Evolutionary conservation across 306 rosid genomes (phyloP).

Genomic region (Prunus campanulata): DNA sequence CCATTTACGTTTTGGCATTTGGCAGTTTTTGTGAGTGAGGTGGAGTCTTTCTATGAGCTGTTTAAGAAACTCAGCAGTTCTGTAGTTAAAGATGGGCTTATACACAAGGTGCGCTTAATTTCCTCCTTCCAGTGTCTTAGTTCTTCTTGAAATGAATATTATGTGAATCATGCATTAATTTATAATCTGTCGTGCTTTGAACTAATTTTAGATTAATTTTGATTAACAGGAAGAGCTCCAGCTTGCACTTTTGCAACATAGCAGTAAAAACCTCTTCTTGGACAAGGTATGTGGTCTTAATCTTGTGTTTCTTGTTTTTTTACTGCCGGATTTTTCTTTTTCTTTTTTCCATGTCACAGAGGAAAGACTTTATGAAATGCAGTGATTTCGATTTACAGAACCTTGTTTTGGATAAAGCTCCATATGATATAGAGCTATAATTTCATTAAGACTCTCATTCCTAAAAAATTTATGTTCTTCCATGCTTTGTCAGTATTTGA

Average conservation of each 20-base stretch:
- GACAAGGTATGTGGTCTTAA: constrained; percentile 10
- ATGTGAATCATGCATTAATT: too few relatives aligned
- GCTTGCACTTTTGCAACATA: constrained; percentile 17
- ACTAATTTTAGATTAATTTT: background rate
- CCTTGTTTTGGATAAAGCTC: too few relatives aligned
- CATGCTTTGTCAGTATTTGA: constrained; percentile 41
- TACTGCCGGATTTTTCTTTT: background rate
- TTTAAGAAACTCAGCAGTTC: constrained; percentile 17
- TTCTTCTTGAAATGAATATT: background rate
- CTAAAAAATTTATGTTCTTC: background rate
- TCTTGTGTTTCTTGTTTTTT: too few relatives aligned
- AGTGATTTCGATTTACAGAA: too few relatives aligned
- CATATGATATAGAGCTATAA: background rate
- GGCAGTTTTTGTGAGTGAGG: constrained; percentile 15
- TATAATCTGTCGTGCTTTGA: background rate
- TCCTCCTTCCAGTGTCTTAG: background rate
- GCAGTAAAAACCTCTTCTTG: constrained; percentile 9
- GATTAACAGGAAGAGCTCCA: constrained; percentile 12
- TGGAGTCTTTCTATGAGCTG: background rate
- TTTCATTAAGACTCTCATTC: background rate
- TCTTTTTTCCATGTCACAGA: background rate
- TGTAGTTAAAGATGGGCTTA: constrained; percentile 11
- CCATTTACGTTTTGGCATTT: background rate
- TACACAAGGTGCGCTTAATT: constrained; percentile 10
- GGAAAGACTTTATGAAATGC: too few relatives aligned